Evolutionary conservation across 805 yeast genomes (phyloP), one percentile per base, ranked within the genome.

Genomic region (Candida glaebosa): DNA sequence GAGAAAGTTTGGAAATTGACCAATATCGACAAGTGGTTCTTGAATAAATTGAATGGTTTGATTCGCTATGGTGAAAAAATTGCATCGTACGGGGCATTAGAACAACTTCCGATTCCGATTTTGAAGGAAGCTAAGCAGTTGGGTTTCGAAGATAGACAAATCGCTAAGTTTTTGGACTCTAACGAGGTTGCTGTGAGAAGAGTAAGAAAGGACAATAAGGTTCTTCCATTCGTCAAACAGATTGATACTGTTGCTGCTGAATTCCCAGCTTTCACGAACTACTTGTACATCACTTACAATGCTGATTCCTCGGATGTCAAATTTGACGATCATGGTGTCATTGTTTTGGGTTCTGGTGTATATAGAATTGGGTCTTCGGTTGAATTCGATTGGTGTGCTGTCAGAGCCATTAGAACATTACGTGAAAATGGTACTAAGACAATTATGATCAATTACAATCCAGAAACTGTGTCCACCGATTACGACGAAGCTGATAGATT

Each of bases 321-420:
- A n/a, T 93, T 91, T 59, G 82, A 89, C 52, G 97, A 91, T 50
- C 82, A 89, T 50, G 97, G 97, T 64, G 84, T 86, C 39, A 87
- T 91, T 86, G 99, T 91, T 33, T 75, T 91, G 45, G 98, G 98
- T 51, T 89, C 97, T 3, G 99, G 99, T 77, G 99, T 93, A 34
- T 91, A 91, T 78, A 82, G 99, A 73, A 91, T 91, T 61, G 99
- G 99, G 56, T 93, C 98, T 4, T 91, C 98, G 22, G 99, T 91
- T 47, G 99, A 91, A 69, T 91, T 91, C 61, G 99, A 91, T 71
- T 91, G 98, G 97, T 91, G 99, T 81, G 98, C 98, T 36, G 99
- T 91, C 44, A 80, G 96, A 50, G 93, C 98, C 36, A 93, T 89
- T 49, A 82, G 98, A 70, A 88, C 98, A 31, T 75, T 91, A 60